Percentiles rank a stretch among this genome's conserved stretches.
Conservation (phyloP, 148 eudicot genomes). For the Beta vulgaris region DNA sequence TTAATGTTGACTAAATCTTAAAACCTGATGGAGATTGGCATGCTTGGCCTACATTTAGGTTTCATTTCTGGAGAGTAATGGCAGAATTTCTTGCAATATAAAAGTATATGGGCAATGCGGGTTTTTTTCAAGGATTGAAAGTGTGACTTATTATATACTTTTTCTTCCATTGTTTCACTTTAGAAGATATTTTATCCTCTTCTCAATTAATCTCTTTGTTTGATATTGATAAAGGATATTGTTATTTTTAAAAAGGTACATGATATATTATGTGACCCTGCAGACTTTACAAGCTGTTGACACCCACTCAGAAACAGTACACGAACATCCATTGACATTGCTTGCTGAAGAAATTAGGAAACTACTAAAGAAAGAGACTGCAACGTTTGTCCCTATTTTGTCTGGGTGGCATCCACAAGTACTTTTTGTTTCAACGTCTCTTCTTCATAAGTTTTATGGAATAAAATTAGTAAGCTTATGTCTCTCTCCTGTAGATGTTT, state of each 20-base stretch:
- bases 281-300: conserved; percentile 83
- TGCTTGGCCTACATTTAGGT: background rate
- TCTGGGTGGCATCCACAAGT: conserved; percentile 79
- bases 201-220: background rate
- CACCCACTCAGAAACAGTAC: conserved; percentile 53
- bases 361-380: conserved; percentile 65
- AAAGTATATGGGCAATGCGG: background rate
- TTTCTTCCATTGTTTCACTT: background rate
- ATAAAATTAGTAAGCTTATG: conserved; percentile 69
- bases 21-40: background rate
- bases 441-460: conserved; percentile 91
- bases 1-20: conserved; percentile 3
- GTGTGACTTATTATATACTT: too few species aligned
- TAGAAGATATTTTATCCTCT: background rate
- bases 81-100: background rate
- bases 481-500: background rate
- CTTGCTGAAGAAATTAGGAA: conserved; percentile 86
- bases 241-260: background rate
- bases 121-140: too few species aligned
- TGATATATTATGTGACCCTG: background rate
- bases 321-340: conserved; percentile 84
- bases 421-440: conserved; percentile 75
- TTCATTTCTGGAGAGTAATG: background rate
- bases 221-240: background rate
- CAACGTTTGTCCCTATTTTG: conserved; percentile 70